Evolutionary conservation across 108 stramenopile genomes (phyloP).

Genomic region (Seminavis robusta): DNA sequence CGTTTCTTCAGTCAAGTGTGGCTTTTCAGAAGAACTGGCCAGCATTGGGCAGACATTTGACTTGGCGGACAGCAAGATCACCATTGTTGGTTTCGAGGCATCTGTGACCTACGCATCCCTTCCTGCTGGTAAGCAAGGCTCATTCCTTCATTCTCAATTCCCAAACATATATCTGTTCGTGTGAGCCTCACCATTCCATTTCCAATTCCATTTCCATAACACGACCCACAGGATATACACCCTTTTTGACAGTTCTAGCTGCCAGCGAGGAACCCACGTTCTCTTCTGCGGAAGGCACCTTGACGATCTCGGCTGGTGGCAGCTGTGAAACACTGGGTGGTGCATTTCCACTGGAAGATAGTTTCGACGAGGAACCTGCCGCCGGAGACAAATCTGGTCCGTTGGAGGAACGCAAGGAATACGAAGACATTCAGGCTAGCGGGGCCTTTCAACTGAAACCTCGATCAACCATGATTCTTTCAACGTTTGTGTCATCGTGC

Average conservation of each 20-base stretch:
- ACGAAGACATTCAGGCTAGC: not conserved
- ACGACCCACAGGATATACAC: not conserved
- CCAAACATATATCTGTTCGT: not conserved
- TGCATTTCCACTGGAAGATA: not conserved
- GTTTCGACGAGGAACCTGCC: no score
- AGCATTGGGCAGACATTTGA: no score
- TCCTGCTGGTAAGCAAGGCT: constrained; percentile 10
- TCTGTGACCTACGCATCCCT: constrained; percentile 7
- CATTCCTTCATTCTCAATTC: not conserved
- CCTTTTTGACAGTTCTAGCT: constrained; percentile 12
- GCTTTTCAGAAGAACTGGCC: no score
- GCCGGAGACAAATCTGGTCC: no score
- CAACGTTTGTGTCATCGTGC: not conserved
- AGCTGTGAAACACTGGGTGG: not conserved
- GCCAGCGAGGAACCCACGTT: constrained; percentile 13
- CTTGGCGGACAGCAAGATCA: constrained; percentile 11
- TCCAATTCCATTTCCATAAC: no score
- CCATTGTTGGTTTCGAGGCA: constrained; percentile 12
- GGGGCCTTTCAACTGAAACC: not conserved
- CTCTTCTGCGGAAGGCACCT: constrained; percentile 2
- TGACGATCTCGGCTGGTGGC: constrained; percentile 5
- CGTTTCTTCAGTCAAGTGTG: no score
- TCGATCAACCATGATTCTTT: constrained; percentile 1
- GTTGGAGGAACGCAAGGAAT: not conserved
- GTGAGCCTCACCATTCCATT: not conserved